These are phyloP conservation scores for Lasiosphaeria hispida DNA, from an alignment of 495 filamentous ascomycete species.

Conservation along the genomic window DNA sequence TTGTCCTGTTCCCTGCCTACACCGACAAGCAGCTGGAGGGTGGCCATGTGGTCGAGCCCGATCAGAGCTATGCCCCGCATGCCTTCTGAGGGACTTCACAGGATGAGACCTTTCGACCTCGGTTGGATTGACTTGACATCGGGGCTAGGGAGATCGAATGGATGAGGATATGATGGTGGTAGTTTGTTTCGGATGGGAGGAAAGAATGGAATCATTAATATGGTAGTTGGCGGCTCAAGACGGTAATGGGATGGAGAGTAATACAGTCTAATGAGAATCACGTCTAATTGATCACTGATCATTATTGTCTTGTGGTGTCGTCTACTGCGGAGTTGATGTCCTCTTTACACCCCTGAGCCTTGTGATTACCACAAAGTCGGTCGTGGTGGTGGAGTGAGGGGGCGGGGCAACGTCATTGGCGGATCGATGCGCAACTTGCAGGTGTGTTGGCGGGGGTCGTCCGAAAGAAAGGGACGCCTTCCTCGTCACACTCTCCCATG, in stretches of 20 bases:
- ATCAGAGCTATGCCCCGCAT: conserved; percentile 38
- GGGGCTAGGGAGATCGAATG: neutral
- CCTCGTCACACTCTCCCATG: too few relatives aligned
- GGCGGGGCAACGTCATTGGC: too few relatives aligned
- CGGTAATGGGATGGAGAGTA: neutral
- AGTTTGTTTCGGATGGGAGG: too few relatives aligned
- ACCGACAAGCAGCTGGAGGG: conserved; percentile 40
- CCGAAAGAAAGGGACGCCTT: too few relatives aligned
- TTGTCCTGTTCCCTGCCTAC: conserved; percentile 47
- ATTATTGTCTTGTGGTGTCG: neutral
- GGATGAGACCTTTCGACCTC: too few relatives aligned
- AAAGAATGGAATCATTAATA: too few relatives aligned
- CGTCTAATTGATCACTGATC: neutral
- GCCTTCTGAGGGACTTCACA: neutral
- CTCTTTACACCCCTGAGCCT: neutral
- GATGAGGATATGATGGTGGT: neutral
- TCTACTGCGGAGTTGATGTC: neutral
- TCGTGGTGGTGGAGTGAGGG: too few relatives aligned
- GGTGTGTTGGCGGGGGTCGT: too few relatives aligned
- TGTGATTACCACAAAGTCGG: neutral
- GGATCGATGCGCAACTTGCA: too few relatives aligned
- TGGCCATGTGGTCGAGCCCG: conserved; percentile 44
- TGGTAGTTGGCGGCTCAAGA: too few relatives aligned
- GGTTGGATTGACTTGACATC: neutral
- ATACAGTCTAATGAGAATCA: neutral